These are phyloP conservation scores for Hortaea sp. DNA, from an alignment of 2,329 filamentous ascomycete species.

Conservation along the genomic window DNA sequence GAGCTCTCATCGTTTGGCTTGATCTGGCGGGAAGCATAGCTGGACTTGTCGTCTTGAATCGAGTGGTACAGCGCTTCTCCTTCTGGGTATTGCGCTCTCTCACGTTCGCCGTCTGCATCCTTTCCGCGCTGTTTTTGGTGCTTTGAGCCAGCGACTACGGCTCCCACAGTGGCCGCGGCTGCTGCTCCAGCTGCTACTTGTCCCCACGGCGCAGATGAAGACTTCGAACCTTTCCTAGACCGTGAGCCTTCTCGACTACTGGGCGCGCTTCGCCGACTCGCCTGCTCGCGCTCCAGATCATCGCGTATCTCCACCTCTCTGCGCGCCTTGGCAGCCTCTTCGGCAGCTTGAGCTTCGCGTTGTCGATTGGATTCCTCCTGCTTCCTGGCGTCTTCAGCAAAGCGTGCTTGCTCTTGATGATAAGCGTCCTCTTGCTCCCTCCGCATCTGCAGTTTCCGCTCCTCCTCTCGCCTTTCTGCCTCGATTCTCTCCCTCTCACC, in stretches of 20 bases:
- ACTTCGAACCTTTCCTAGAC: neutral
- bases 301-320: constrained; percentile 12
- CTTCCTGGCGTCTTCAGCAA: constrained; percentile 3
- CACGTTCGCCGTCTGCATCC: constrained; percentile 8
- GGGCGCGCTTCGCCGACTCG: constrained; percentile 4
- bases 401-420: constrained; percentile 2
- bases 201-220: constrained; percentile 17
- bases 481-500: constrained; percentile 3
- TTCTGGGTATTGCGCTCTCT: constrained; percentile 6
- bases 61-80: constrained; percentile 5
- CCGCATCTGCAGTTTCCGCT: constrained; percentile 4
- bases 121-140: constrained; percentile 9
- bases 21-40: constrained; percentile 12
- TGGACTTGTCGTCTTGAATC: constrained; percentile 3
- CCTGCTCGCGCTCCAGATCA: constrained; percentile 5
- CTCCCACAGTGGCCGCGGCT: constrained; percentile 21
- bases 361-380: constrained; percentile 3
- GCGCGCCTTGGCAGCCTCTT: constrained; percentile 4
- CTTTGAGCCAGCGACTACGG: constrained; percentile 17
- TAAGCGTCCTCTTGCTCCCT: constrained; percentile 5
- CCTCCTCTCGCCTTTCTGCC: constrained; percentile 4
- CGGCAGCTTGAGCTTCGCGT: constrained; percentile 3
- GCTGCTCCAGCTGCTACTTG: constrained; percentile 28
- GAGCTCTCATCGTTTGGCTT: constrained; percentile 23
- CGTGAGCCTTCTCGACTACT: neutral